Base-by-base conservation (phyloP, 805 yeast genomes). In the Candida peoriensis region DNA sequence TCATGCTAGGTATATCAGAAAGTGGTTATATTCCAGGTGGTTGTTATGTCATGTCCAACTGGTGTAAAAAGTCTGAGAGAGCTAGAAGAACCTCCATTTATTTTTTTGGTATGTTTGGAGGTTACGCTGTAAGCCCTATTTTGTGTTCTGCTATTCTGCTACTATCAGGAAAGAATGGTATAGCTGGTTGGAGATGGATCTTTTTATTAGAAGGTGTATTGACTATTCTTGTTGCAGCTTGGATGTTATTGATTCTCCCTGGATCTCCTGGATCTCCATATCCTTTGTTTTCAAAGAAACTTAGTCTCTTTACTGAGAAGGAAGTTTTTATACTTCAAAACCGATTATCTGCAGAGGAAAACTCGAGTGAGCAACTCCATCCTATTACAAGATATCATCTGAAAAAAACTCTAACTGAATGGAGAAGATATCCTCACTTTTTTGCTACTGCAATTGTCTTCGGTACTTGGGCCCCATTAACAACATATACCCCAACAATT, bases 1-100 rank as follows among this genome's bases (percentile, higher is more conserved):
- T 69, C 2, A 57, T 74, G 4, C 50, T 76, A 25, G 84, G 80
- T 2, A 47, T 68, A 3, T 48, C 72, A 7, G 77, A 78, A 50
- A 84, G 84, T 34, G 84, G 85, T 0, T 77, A 76, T 39, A 17
- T 84, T 76, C 47, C 57, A 69, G 24, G 67, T 73, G 36, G 58
- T 77, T 36, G 80, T 78, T 75, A 58, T 78, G 49, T 69, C 78
- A 4, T 79, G 76, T 54, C 80, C 76, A 55, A 78, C 70, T 59
- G 78, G 74, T 13, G 48, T 69, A 25, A 53, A 61, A 23, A 84
- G 79, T 52, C 60, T 78, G 20, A 63, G 80, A 2, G 52, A 72
- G 20, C 64, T 80, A 2, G 52, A 73, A 17, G 60, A 85, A 34
- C 59, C 77, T 20, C 70, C 79, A 1, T 68, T 64, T 48, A 77